Base-by-base conservation (phyloP, 2,329 filamentous ascomycete species). In the Cytospora schulzeri region DNA sequence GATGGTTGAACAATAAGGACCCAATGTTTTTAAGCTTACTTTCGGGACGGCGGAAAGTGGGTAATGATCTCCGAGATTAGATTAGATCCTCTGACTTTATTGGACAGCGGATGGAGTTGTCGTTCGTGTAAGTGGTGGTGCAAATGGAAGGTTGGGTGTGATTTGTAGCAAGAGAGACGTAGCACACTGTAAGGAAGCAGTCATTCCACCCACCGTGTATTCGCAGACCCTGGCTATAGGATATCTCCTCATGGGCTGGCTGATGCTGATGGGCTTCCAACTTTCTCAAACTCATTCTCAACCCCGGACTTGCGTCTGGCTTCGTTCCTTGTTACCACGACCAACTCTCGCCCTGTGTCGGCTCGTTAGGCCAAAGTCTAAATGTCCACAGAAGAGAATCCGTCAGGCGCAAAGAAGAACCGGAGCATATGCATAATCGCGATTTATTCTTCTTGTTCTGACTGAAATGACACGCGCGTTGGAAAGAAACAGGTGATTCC, bases 31-130 rank as follows among this genome's bases (percentile, higher is more conserved):
- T 56, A 51, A 62, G 52, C 38, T 56, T 51, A 56, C 52, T 29
- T 62, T 38, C 31, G 35, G 60, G 52, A 35, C 31, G 38, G 28
- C 52, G 60, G 52, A n/a, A 31, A 56, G 52, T 62, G 60, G 35
- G 38, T 24, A 19, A 33, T 51, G 52, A 62, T 62, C 52, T 24
- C 19, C 22, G 22, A 45, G 50, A 63, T 60, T 59, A 69, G 67
- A 68, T 70, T 64, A 69, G 62, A 69, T 69, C 60, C 33, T 29
- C 2, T 12, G 14, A 17, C 15, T 31, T 19, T n/a, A 24, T 66
- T 59, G 53, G 55, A 64, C 51, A 53, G 2, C 22, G 38, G 38
- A n/a, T 15, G 38, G 38, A 41, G 19, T 9, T 12, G 33, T 6
- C 26, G 12, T 45, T n/a, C 53, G 41, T 62, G 29, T 56, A 62